Evolutionary conservation across 768 basidiomycete genomes (phyloP), one percentile per base, ranked within the genome.

Genomic region (Lentinula sp.): DNA sequence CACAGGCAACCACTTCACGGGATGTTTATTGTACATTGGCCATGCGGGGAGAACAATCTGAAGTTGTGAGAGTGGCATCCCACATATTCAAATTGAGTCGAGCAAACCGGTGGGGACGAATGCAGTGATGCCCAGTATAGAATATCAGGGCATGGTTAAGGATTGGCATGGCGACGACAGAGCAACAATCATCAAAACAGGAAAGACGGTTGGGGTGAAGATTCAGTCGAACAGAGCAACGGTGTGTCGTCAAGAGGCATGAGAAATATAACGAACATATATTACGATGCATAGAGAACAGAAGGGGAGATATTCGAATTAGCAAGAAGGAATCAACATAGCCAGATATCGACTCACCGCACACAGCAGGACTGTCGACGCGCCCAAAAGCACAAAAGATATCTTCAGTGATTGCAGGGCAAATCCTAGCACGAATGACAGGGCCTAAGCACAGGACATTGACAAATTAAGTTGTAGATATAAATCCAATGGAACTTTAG

Each of bases 31-130:
- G 73, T 77, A 88, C 71, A 81, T 73, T 0, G 85, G 81, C 90
- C 90, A 92, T 8, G 85, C 85, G 0, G 90, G 90, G 4, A 91
- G 62, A 12, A 85, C 75, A 51, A 78, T 70, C 90, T 91, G 45
- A 28, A 39, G 53, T 51, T 13, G 3, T 28, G 37, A 8, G 23
- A 45, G 46, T 33, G 9, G 12, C 15, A 42, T 28, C 20, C 35
- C 33, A 18, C 57, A 16, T 60, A 57, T 18, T 12, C 18, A 45
- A 48, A n/a, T 35, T 5, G 6, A 33, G 16, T 12, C 50, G 28
- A 28, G 3, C 28, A 28, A 28, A 28, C 28, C 28, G 28, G 28
- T 28, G 28, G 1, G 2, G 28, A 28, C 28, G 28, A 28, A 28
- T 28, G 28, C 28, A 28, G 28, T 28, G 28, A 28, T 28, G 28